Evolutionary conservation across 257 asterid species (phyloP).

Genomic region (Ehretia macrophylla): DNA sequence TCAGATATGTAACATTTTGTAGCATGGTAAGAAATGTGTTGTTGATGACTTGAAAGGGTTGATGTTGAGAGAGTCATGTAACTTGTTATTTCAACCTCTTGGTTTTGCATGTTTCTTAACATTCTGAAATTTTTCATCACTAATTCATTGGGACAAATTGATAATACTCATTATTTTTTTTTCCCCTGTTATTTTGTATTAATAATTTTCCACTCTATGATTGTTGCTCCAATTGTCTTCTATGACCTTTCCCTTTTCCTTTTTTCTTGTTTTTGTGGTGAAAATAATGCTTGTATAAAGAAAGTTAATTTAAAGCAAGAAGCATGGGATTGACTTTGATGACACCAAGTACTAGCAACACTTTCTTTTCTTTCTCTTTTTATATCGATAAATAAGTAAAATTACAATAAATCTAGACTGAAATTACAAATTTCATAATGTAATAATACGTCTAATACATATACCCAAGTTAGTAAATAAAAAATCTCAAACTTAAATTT

Average conservation of each 20-base stretch:
- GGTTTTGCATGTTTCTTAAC: slow-evolving; percentile 14
- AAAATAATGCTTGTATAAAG: not conserved
- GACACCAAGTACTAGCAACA: too few relatives aligned
- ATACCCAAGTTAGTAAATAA: too few relatives aligned
- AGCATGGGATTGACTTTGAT: too few relatives aligned
- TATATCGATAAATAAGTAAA: too few relatives aligned
- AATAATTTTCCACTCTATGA: not conserved
- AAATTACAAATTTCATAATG: too few relatives aligned
- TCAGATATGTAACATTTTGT: slow-evolving; percentile 34
- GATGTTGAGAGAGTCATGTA: slow-evolving; percentile 25
- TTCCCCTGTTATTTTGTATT: not conserved
- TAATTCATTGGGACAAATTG: slow-evolving; percentile 28
- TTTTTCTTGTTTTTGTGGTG: not conserved
- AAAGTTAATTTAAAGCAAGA: not conserved
- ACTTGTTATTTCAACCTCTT: slow-evolving; percentile 17
- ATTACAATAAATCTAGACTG: too few relatives aligned
- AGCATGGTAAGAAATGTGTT: slow-evolving; percentile 38
- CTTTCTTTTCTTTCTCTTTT: too few relatives aligned
- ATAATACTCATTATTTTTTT: slow-evolving; percentile 5
- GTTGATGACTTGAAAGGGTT: slow-evolving; percentile 8
- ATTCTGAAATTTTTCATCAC: slow-evolving; percentile 29
- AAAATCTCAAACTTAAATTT: too few relatives aligned
- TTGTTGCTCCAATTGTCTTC: slow-evolving; percentile 3
- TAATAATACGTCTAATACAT: too few relatives aligned
- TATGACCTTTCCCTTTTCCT: too few relatives aligned